Percentiles rank a stretch among this genome's conserved stretches.
phyloP scores from a whole-genome alignment of 495 filamentous ascomycete genomes.

The Xylaria castorea region DNA sequence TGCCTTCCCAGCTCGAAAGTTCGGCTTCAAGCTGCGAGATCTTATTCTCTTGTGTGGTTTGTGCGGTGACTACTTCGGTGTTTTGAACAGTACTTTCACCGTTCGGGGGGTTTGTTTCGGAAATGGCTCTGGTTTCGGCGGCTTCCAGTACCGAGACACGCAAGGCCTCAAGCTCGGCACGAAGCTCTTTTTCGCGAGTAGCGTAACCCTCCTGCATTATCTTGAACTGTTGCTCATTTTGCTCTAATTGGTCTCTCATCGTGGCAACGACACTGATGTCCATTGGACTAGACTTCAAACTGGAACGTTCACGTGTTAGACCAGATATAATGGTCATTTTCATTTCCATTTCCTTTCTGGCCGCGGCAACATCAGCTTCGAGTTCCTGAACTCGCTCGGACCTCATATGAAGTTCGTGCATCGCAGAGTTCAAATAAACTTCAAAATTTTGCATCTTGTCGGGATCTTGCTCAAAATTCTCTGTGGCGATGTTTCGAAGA shows the following conservation, averaged over 20 bases:
- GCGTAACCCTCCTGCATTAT: slow-evolving; percentile 75
- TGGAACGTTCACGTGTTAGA: slow-evolving; percentile 87
- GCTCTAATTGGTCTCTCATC: slow-evolving; percentile 84
- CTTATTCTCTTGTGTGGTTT: slow-evolving; percentile 64
- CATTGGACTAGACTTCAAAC: slow-evolving; percentile 84
- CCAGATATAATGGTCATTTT: slow-evolving; percentile 96
- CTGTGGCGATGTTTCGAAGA: slow-evolving; percentile 82
- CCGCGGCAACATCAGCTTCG: slow-evolving; percentile 80
- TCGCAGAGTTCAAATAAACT: slow-evolving; percentile 84
- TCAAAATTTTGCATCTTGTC: slow-evolving; percentile 94
- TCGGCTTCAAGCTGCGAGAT: slow-evolving; percentile 78
- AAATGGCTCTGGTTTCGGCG: slow-evolving; percentile 21
- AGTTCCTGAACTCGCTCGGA: slow-evolving; percentile 89
- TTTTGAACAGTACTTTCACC: slow-evolving; percentile 30
- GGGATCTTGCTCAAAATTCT: slow-evolving; percentile 81
- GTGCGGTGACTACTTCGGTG: slow-evolving; percentile 48
- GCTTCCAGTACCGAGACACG: slow-evolving; percentile 61
- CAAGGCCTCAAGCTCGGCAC: slow-evolving; percentile 70
- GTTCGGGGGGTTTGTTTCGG: slow-evolving; percentile 24
- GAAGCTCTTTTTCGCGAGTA: slow-evolving; percentile 74
- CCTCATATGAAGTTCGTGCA: slow-evolving; percentile 87
- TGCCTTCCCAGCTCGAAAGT: slow-evolving; percentile 73
- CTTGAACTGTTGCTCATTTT: slow-evolving; percentile 81
- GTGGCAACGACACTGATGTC: slow-evolving; percentile 91
- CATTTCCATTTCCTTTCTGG: slow-evolving; percentile 94